These are phyloP conservation scores for Salix caprea DNA, from an alignment of 345 rosid species.

Conservation along the genomic window DNA sequence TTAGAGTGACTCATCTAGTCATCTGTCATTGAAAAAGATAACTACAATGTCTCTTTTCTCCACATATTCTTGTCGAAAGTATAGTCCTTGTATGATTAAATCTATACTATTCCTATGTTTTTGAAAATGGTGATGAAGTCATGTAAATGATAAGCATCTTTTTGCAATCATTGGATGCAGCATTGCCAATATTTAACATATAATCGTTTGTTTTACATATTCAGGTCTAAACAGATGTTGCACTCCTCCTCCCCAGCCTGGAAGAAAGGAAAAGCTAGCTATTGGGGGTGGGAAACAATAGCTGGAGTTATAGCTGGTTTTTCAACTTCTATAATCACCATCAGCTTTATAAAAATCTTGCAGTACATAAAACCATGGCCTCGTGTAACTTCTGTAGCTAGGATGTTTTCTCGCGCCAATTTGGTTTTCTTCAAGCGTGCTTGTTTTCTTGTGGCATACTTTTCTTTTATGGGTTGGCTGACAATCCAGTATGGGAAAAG, in stretches of 20 bases:
- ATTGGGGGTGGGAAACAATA: constrained; percentile 50
- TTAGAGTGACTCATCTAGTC: not conserved
- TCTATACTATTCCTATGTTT: too few relatives aligned
- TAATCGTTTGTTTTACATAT: not conserved
- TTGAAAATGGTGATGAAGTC: not conserved
- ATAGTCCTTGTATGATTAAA: not conserved
- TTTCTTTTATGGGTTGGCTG: constrained; percentile 57
- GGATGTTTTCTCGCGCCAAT: constrained; percentile 16
- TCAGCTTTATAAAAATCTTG: constrained; percentile 37
- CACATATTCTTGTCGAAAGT: not conserved
- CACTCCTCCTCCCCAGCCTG: constrained; percentile 34
- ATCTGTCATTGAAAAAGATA: not conserved
- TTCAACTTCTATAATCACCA: constrained; percentile 49
- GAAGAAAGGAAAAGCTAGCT: constrained; percentile 29
- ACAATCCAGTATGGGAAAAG: constrained; percentile 44
- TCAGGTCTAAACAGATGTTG: constrained; percentile 44
- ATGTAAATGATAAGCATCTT: not conserved
- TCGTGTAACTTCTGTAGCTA: constrained; percentile 15
- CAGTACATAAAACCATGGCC: constrained; percentile 40
- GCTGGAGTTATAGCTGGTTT: constrained; percentile 57
- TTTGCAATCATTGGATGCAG: not conserved
- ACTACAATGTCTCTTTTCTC: not conserved
- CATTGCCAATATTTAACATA: not conserved
- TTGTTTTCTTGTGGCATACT: constrained; percentile 53
- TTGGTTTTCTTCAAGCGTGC: constrained; percentile 41